Evolutionary conservation across 2,329 filamentous ascomycete species (phyloP), one percentile per base, ranked within the genome.

Genomic region (Aspergillus costaricaensis): DNA sequence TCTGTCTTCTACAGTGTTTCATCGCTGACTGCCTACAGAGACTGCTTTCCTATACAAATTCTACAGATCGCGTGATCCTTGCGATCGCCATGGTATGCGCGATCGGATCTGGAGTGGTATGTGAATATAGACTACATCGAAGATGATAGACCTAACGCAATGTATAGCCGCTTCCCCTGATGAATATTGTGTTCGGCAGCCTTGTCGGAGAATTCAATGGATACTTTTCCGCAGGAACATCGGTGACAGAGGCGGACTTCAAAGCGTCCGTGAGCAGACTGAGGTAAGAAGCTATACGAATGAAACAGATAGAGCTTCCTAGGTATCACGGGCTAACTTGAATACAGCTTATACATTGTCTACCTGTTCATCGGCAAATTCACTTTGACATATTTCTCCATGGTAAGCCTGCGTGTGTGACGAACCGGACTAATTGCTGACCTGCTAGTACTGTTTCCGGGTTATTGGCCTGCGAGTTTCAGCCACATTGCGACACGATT

Each of bases 301-400:
- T 32, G 30, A 32, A 32, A 10, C 9, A 32, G 27, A 8, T 3
- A 23, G 6, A 21, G 25, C 1, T 7, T 9, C 2, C 27, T 14
- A 5, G 4, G 0, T 5, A 17, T 19, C 17, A 12, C 7, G 6
- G 1, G 1, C 19, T 44, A 39, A 54, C 21, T 21, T 21, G 1
- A 9, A 2, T 0, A 14, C 39, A 85, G 83, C 6, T 68, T 85
- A n/a, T 84, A 80, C 63, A 85, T 86, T 61, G 74, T 87, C 14
- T 86, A 86, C 66, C 75, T 88, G 1, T 86, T 87, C 62, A 74
- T 85, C 19, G 84, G 73, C 14, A 84, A 84, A 57, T 83, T 86
- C 43, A 63, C 76, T 4, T 70, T 86, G 17, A 81, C 79, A 0
- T 87, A 87, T 62, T 67, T 84, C 19, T 83, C 84, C 59, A 82